phyloP scores from a whole-genome alignment of 2,329 filamentous ascomycete genomes.

The Arachnomyces sp. region DNA sequence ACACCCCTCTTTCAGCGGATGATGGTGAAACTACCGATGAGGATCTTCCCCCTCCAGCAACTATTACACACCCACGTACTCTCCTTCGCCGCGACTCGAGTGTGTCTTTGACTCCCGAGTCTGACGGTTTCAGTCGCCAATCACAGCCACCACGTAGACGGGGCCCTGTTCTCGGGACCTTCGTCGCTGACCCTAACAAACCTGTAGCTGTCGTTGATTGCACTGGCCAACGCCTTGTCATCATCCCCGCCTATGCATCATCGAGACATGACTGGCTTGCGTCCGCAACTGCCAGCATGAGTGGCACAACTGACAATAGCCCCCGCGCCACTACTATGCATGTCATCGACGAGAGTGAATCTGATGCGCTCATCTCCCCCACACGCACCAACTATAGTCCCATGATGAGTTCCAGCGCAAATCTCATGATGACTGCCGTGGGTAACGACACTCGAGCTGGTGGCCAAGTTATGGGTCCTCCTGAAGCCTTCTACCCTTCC shows the following conservation, averaged over 20 bases:
- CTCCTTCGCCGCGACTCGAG: conserved; percentile 44
- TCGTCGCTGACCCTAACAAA: conserved; percentile 40
- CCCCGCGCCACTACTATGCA: conserved; percentile 32
- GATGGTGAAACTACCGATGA: conserved; percentile 55
- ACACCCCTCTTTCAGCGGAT: conserved; percentile 42
- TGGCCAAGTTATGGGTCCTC: conserved; percentile 61
- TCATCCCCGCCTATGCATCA: conserved; percentile 40
- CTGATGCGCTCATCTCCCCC: conserved; percentile 33
- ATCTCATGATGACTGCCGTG: conserved; percentile 72
- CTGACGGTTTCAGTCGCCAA: conserved; percentile 27
- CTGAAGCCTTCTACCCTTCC: conserved; percentile 68
- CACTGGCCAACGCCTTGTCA: conserved; percentile 40
- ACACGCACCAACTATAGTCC: conserved; percentile 37
- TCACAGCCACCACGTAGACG: conserved; percentile 28
- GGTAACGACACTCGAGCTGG: conserved; percentile 40
- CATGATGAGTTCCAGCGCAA: conserved; percentile 59
- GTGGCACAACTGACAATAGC: conserved; percentile 36
- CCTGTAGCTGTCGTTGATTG: conserved; percentile 40
- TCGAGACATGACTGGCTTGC: conserved; percentile 39
- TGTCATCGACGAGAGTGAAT: conserved; percentile 37
- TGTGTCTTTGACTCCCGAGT: conserved; percentile 35
- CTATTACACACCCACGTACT: conserved; percentile 39
- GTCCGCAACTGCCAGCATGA: conserved; percentile 33
- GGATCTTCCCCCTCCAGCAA: conserved; percentile 42
- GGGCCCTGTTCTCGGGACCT: conserved; percentile 41